These are phyloP conservation scores for Penicillium ochrochloron DNA, from an alignment of 495 filamentous ascomycete species.

Conservation along the genomic window DNA sequence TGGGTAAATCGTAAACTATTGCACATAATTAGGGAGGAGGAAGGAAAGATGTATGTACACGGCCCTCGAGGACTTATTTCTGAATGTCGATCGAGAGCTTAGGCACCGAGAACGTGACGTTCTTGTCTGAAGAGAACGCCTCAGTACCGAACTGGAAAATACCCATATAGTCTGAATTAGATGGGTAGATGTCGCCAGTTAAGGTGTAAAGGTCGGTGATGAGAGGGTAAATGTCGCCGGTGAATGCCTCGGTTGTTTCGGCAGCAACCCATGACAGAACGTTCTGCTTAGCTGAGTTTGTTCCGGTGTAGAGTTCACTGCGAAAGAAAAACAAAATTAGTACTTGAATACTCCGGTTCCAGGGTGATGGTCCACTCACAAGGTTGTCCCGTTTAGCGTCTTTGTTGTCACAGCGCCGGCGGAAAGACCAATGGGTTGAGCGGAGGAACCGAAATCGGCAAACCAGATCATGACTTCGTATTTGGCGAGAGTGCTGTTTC, in stretches of 20 bases:
- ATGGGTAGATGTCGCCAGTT: slow-evolving; percentile 27
- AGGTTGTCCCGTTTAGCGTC: slow-evolving; percentile 34
- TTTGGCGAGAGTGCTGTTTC: slow-evolving; percentile 33
- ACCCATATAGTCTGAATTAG: slow-evolving; percentile 38
- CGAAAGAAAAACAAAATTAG: slow-evolving; percentile 2
- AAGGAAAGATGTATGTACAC: slow-evolving; percentile 16
- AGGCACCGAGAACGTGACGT: slow-evolving; percentile 44
- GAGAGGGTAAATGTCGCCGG: slow-evolving; percentile 42
- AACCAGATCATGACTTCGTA: slow-evolving; percentile 56
- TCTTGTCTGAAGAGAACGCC: slow-evolving; percentile 28
- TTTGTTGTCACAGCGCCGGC: slow-evolving; percentile 14
- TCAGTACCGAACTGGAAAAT: slow-evolving; percentile 46
- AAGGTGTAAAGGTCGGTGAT: slow-evolving; percentile 36
- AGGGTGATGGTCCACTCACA: slow-evolving; percentile 33
- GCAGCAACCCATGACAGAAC: slow-evolving; percentile 43
- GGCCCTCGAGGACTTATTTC: slow-evolving; percentile 15
- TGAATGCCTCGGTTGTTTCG: slow-evolving; percentile 29
- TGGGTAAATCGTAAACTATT: slow-evolving; percentile 8
- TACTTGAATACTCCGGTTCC: not conserved
- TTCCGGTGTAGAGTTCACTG: slow-evolving; percentile 40
- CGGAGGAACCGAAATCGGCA: slow-evolving; percentile 29
- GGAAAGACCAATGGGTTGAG: slow-evolving; percentile 34
- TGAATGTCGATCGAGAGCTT: slow-evolving; percentile 38
- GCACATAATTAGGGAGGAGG: not conserved
- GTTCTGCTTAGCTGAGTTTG: slow-evolving; percentile 27